Evolutionary conservation across 768 basidiomycete genomes (phyloP).

Genomic region (Floccularia luteovirens): DNA sequence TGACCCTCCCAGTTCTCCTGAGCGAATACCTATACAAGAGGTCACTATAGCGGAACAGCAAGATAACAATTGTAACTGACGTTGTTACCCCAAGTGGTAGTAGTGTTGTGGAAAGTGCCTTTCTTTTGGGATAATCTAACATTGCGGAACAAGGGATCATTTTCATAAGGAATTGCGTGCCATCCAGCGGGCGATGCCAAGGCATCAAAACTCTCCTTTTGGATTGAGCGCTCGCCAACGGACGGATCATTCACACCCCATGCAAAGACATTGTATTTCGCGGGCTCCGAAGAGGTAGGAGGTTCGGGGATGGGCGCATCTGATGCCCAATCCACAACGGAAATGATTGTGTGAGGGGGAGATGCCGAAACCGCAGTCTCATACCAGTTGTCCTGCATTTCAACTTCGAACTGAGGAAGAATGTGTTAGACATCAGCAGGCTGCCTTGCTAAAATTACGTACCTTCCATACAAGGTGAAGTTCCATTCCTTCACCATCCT

Average conservation of each 20-base stretch:
- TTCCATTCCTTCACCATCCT: conserved; percentile 44
- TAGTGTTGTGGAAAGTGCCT: conserved; percentile 52
- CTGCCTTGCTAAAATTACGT: too few species aligned
- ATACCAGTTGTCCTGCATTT: conserved; percentile 96
- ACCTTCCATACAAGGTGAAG: conserved; percentile 83
- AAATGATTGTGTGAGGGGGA: conserved; percentile 73
- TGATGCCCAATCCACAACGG: conserved; percentile 92
- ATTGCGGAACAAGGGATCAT: conserved; percentile 49
- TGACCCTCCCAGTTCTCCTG: conserved; percentile 90
- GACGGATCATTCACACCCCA: conserved; percentile 86
- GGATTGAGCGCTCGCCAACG: conserved; percentile 50
- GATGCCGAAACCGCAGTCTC: conserved; percentile 76
- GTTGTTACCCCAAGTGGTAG: conserved; percentile 86
- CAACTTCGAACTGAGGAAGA: conserved; percentile 67
- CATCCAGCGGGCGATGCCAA: conserved; percentile 86
- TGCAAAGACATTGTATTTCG: conserved; percentile 66
- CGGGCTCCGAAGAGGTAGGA: conserved; percentile 18
- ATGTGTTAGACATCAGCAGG: neutral
- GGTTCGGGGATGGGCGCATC: conserved; percentile 51
- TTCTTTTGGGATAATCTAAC: conserved; percentile 15
- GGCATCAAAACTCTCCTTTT: conserved; percentile 65
- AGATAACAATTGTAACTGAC: conserved; percentile 24
- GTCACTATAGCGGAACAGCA: neutral
- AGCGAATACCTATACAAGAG: conserved; percentile 60
- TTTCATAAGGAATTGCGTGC: conserved; percentile 72